These are phyloP conservation scores for Xylaria bambusicola DNA, from an alignment of 495 filamentous ascomycete genomes.

Conservation along the genomic window DNA sequence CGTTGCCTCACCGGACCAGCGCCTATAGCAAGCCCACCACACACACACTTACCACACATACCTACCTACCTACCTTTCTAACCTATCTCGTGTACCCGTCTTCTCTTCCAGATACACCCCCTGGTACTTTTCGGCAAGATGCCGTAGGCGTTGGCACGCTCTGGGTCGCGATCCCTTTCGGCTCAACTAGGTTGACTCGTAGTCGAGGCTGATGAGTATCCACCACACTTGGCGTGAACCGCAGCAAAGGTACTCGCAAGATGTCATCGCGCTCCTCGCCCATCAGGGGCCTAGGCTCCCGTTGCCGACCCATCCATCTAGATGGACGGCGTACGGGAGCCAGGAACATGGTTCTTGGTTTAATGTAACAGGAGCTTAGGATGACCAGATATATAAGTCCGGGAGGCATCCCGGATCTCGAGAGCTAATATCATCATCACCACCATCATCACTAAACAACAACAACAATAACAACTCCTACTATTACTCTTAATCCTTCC, in stretches of 20 bases:
- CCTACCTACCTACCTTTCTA: no score
- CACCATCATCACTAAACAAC: conserved; percentile 5
- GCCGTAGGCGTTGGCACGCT: background rate
- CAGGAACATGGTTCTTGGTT: conserved; percentile 6
- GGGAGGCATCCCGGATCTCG: conserved; percentile 12
- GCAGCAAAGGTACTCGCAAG: conserved; percentile 19
- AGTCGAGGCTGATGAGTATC: conserved; percentile 20
- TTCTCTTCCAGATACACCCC: conserved; percentile 11
- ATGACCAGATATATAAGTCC: conserved; percentile 18
- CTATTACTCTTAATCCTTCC: background rate
- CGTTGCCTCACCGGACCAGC: conserved; percentile 1
- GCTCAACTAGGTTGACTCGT: conserved; percentile 10
- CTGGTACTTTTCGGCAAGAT: background rate
- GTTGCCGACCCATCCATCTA: conserved; percentile 14
- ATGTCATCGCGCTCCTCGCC: conserved; percentile 14
- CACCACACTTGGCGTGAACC: conserved; percentile 19
- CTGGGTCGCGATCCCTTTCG: conserved; percentile 12
- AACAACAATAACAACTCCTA: background rate
- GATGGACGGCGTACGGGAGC: conserved; percentile 8
- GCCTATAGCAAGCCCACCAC: no score
- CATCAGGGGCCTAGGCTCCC: conserved; percentile 10
- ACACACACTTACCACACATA: no score
- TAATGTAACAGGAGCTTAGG: conserved; percentile 10
- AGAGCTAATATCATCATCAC: conserved; percentile 6
- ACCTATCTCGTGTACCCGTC: background rate